Evolutionary conservation across 2,329 filamentous ascomycete genomes (phyloP).

Genomic region (Fusarium annulatum): DNA sequence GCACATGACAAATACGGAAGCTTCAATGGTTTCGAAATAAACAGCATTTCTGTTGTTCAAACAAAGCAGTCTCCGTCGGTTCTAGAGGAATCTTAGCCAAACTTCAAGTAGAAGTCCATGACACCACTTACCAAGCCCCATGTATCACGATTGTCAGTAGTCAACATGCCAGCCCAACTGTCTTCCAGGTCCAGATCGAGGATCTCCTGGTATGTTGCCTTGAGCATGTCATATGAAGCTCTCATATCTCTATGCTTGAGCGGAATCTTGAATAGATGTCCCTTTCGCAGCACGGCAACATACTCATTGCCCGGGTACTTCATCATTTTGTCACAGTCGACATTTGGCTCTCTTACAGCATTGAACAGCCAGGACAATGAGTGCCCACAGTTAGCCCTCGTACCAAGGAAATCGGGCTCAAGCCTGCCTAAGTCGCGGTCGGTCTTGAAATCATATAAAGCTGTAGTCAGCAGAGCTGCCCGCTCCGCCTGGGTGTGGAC

Average conservation of each 20-base stretch:
- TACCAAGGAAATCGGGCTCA: not conserved
- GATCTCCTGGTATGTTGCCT: not conserved
- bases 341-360: constrained; percentile 3
- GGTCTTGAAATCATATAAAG: constrained; percentile 1
- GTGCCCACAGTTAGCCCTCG: not conserved
- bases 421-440: not conserved
- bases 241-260: not conserved
- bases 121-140: not conserved
- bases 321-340: constrained; percentile 15
- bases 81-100: not conserved
- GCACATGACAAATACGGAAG: constrained; percentile 11
- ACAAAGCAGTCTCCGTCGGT: not conserved
- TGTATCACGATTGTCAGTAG: constrained; percentile 7
- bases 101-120: not conserved
- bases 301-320: constrained; percentile 1
- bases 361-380: constrained; percentile 10
- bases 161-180: constrained; percentile 5
- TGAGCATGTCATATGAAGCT: not conserved
- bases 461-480: not conserved
- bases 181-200: not conserved
- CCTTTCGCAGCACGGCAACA: not conserved
- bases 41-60: not conserved
- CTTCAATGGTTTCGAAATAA: not conserved
- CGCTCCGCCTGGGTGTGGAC: not conserved
- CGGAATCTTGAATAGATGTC: constrained; percentile 1